Conservation (phyloP, 768 basidiomycete genomes). For the Russula ochroleuca region DNA sequence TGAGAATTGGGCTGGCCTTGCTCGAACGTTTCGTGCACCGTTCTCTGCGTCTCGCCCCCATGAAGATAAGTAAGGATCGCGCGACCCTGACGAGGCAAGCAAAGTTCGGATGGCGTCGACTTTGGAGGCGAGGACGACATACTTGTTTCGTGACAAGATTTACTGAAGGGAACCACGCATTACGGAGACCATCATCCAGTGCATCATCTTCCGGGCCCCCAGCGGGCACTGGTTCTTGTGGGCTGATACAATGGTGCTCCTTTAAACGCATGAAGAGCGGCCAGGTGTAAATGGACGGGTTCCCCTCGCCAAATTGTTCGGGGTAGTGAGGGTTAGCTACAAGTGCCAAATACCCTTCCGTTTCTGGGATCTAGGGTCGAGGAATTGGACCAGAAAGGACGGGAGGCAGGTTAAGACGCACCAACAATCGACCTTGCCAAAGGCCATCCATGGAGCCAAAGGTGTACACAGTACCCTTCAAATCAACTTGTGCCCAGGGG, state of each 20-base stretch:
- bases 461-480: conserved; percentile 40
- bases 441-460: conserved; percentile 51
- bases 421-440: conserved; percentile 62
- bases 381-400: conserved; percentile 11
- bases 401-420: conserved; percentile 35
- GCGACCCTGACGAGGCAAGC: conserved; percentile 2
- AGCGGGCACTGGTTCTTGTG: conserved; percentile 34
- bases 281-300: conserved; percentile 39
- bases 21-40: conserved; percentile 40
- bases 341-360: conserved; percentile 33
- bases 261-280: conserved; percentile 57
- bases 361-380: conserved; percentile 35
- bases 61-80: conserved; percentile 11
- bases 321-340: conserved; percentile 31
- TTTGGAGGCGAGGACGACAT: conserved; percentile 21
- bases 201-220: conserved; percentile 27
- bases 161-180: conserved; percentile 40
- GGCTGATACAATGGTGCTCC: conserved; percentile 51
- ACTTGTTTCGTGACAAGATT: conserved; percentile 30
- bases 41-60: neutral
- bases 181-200: conserved; percentile 39
- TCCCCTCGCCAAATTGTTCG: conserved; percentile 30
- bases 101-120: neutral
- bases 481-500: conserved; percentile 33
- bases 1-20: conserved; percentile 41